A percentile compares a stretch with the other conserved stretches of the same genome.
phyloP scores from a whole-genome alignment of 495 filamentous ascomycete species.

The Darksidea phi region DNA sequence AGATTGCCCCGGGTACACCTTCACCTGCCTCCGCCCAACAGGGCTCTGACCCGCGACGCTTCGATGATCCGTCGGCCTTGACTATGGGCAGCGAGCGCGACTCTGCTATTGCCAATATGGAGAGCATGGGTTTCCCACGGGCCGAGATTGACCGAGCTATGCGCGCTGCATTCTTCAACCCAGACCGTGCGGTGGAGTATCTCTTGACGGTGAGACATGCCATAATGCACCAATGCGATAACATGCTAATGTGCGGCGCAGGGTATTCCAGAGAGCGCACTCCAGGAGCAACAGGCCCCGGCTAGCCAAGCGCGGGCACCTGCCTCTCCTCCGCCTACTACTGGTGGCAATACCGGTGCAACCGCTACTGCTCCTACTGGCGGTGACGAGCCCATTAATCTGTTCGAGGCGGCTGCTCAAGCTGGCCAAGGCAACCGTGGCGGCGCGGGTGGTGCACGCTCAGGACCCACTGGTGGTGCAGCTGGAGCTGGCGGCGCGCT shows the following conservation, averaged over 20 bases:
- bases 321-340: slow-evolving; percentile 31
- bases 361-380: slow-evolving; percentile 47
- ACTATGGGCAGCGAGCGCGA: slow-evolving; percentile 79
- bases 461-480: slow-evolving; percentile 38
- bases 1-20: slow-evolving; percentile 61
- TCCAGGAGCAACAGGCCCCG: slow-evolving; percentile 56
- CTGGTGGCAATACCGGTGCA: slow-evolving; percentile 29
- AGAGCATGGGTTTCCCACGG: slow-evolving; percentile 90
- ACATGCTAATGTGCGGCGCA: slow-evolving; percentile 40
- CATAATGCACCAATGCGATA: slow-evolving; percentile 24
- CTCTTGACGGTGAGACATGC: slow-evolving; percentile 73
- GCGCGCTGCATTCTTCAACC: slow-evolving; percentile 94
- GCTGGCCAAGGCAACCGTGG: slow-evolving; percentile 60
- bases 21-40: slow-evolving; percentile 65
- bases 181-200: slow-evolving; percentile 95
- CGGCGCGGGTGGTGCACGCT: slow-evolving; percentile 41
- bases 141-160: slow-evolving; percentile 87
- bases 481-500: slow-evolving; percentile 57
- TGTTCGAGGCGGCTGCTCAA: slow-evolving; percentile 90
- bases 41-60: slow-evolving; percentile 47
- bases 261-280: slow-evolving; percentile 86
- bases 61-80: slow-evolving; percentile 76
- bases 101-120: slow-evolving; percentile 90
- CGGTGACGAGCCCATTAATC: slow-evolving; percentile 75
- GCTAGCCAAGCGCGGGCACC: slow-evolving; percentile 43